Evolutionary conservation across 2,329 filamentous ascomycete species (phyloP).

Genomic region (Pyrenochaeta sp.): DNA sequence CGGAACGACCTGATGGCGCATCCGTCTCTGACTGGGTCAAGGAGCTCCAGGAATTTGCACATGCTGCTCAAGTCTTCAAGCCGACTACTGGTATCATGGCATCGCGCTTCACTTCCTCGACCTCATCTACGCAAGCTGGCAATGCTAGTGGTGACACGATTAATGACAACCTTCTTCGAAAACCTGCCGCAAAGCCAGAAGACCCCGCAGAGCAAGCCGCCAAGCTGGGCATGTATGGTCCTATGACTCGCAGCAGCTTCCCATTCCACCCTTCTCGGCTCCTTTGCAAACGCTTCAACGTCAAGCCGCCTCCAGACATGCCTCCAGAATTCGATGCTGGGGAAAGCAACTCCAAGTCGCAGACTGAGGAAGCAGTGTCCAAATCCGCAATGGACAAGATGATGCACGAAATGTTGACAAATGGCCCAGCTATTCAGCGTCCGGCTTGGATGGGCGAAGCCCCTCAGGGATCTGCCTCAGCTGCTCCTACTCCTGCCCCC

Average conservation of each 20-base stretch:
- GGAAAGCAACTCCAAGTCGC: conserved; percentile 32
- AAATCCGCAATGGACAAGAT: conserved; percentile 60
- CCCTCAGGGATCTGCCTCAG: conserved; percentile 4
- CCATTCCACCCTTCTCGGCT: conserved; percentile 83
- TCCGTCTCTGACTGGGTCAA: conserved; percentile 78
- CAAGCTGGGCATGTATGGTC: conserved; percentile 89
- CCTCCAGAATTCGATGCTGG: conserved; percentile 56
- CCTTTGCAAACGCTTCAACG: conserved; percentile 93
- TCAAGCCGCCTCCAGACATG: conserved; percentile 76
- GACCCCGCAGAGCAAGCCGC: conserved; percentile 89
- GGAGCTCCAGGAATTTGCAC: conserved; percentile 81
- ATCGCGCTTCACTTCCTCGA: conserved; percentile 79
- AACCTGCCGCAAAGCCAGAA: conserved; percentile 65
- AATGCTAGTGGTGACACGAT: conserved; percentile 26
- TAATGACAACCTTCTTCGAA: conserved; percentile 53
- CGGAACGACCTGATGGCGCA: conserved; percentile 61
- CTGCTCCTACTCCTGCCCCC: conserved; percentile 3
- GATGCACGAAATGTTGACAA: conserved; percentile 39
- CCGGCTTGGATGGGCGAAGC: conserved; percentile 37
- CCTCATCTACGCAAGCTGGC: conserved; percentile 42
- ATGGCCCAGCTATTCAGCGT: conserved; percentile 38
- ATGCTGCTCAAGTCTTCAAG: conserved; percentile 82
- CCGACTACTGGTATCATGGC: conserved; percentile 94
- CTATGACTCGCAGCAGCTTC: conserved; percentile 76
- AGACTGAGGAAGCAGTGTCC: conserved; percentile 59